Conservation (phyloP, 148 eudicot species). For the Rhododendron simsii region DNA sequence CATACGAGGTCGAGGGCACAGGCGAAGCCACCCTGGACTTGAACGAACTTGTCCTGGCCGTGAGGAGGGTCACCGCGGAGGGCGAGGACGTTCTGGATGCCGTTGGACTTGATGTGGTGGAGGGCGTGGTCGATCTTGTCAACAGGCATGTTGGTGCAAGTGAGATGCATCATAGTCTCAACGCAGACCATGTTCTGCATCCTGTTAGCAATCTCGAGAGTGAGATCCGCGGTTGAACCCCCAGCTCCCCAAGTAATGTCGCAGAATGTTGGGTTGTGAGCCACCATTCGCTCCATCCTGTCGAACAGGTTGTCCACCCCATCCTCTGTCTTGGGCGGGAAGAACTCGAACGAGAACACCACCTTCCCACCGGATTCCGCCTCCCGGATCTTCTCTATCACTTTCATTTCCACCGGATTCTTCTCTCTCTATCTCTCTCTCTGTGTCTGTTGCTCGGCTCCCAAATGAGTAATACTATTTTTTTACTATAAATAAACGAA, state of each 20-base stretch:
- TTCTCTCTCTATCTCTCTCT: neutral
- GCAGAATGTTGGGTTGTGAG: slow-evolving; percentile 74
- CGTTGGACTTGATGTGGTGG: slow-evolving; percentile 50
- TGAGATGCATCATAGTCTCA: slow-evolving; percentile 95
- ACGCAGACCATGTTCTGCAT: slow-evolving; percentile 96
- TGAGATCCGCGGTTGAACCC: slow-evolving; percentile 92
- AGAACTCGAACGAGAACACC: slow-evolving; percentile 89
- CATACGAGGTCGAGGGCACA: slow-evolving; percentile 93
- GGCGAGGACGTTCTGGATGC: slow-evolving; percentile 91
- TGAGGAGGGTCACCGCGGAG: slow-evolving; percentile 96
- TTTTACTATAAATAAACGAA: too few species aligned
- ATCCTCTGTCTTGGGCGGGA: slow-evolving; percentile 92
- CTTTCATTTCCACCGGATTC: slow-evolving; percentile 52
- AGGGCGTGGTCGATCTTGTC: slow-evolving; percentile 89
- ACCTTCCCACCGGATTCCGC: slow-evolving; percentile 30
- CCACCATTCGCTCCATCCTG: slow-evolving; percentile 87
- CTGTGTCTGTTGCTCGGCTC: too few species aligned
- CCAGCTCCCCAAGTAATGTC: slow-evolving; percentile 99
- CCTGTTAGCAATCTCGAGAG: slow-evolving; percentile 74
- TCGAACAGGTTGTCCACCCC: slow-evolving; percentile 95
- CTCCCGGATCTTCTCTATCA: slow-evolving; percentile 71
- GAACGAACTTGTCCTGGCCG: slow-evolving; percentile 92
- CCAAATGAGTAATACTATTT: too few species aligned
- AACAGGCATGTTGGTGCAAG: slow-evolving; percentile 95
- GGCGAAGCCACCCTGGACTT: slow-evolving; percentile 83